Evolutionary conservation across 495 filamentous ascomycete species (phyloP), one percentile per base, ranked within the genome.

Genomic region (Aspergillus sclerotiicarbonarius): DNA sequence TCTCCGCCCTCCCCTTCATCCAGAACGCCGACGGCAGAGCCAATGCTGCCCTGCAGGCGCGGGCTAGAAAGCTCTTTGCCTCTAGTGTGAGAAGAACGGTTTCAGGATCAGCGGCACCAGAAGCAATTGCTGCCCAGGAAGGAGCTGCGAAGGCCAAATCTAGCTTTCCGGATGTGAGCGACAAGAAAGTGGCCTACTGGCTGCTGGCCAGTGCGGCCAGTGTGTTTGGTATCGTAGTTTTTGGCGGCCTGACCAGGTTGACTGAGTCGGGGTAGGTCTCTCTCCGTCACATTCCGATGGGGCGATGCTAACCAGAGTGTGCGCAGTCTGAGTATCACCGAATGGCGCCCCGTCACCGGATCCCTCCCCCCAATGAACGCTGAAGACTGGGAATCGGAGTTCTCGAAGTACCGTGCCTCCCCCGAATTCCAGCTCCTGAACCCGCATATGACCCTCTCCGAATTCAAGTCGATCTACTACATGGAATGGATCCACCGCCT

Each of bases 401-500:
- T 98, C 74, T 79, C 86, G 13, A 94, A 92, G 70, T 98, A 98
- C 78, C 84, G 85, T 43, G 82, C 86, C 19, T 95, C 91, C 3
- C 94, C 94, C 54, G 94, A 98, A 74, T 98, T 90, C 78, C 84
- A 88, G 64, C 82, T 90, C 30, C 78, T 98, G 47, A 98, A 98
- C 75, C 84, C 91, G 18, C 82, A 91, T 67, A 98, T 98, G 94
- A 87, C 77, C 31, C 76, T 98, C 32, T 82, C 84, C 32, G 95
- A 97, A 67, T 98, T 96, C 76, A 96, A 98, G 72, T 89, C 91
- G 71, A 98, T 98, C 59, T 98, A 98, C 80, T 98, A 87, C 72
- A 98, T 98, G 95, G 94, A 98, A 81, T 98, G 95, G 95, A 85
- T 87, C 5, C 94, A 98, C 74, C 85, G 94, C 16, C 82, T 96